Evolutionary conservation across 805 yeast genomes (phyloP).

Genomic region (Phaffomyces thermotolerans): DNA sequence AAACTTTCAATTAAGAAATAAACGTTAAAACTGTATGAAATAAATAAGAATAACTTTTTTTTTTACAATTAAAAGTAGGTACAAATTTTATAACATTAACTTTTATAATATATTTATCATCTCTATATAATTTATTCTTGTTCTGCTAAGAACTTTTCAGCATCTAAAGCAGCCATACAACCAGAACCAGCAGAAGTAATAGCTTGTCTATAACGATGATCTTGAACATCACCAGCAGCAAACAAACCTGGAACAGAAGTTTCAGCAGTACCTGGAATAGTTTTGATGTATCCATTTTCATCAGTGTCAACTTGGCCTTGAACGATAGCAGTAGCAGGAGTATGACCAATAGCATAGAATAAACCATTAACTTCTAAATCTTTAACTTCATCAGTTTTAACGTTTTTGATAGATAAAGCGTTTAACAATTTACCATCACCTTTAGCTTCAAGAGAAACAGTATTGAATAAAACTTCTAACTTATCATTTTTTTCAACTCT

Average conservation of each 20-base stretch:
- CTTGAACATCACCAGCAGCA: constrained; percentile 99
- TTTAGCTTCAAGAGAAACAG: constrained; percentile 79
- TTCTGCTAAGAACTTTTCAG: constrained; percentile 77
- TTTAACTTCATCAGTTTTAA: constrained; percentile 56
- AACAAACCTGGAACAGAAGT: constrained; percentile 88
- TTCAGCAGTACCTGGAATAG: constrained; percentile 81
- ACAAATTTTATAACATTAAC: too few species aligned
- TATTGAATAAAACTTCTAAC: constrained; percentile 84
- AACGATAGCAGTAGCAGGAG: constrained; percentile 86
- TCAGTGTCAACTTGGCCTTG: constrained; percentile 70
- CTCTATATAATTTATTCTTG: constrained; percentile 24
- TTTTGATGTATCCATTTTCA: constrained; percentile 80
- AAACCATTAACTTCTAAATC: constrained; percentile 82
- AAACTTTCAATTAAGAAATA: constrained; percentile 43
- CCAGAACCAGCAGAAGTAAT: constrained; percentile 99
- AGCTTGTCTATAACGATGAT: constrained; percentile 95
- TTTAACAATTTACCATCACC: constrained; percentile 87
- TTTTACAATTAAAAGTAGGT: background rate
- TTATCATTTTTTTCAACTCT: constrained; percentile 80
- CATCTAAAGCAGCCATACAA: constrained; percentile 98
- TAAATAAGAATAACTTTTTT: background rate
- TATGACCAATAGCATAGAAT: constrained; percentile 97
- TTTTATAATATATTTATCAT: background rate
- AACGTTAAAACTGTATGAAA: constrained; percentile 27
- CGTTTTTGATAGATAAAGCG: constrained; percentile 59